phyloP scores from a whole-genome alignment of 805 yeast species.

The Candida pseudoglaebosa region DNA sequence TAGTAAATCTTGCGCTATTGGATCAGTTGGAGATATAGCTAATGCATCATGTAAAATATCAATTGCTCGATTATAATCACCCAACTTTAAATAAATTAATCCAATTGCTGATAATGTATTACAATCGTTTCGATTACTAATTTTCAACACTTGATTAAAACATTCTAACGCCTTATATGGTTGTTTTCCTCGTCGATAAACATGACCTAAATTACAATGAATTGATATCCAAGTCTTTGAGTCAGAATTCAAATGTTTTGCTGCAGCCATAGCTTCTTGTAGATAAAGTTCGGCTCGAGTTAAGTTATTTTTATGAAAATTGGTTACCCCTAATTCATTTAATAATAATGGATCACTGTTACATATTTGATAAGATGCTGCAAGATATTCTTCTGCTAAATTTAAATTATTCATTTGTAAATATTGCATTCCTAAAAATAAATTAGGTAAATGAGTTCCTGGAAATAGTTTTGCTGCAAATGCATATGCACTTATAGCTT shows the following conservation, averaged over 20 bases:
- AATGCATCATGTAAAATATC: conserved; percentile 77
- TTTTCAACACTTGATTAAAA: conserved; percentile 70
- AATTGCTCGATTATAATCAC: conserved; percentile 62
- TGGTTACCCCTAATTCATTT: conserved; percentile 91
- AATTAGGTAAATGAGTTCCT: conserved; percentile 83
- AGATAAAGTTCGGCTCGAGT: conserved; percentile 67
- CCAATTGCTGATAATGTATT: conserved; percentile 84
- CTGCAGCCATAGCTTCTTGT: conserved; percentile 65
- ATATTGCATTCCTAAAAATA: conserved; percentile 95
- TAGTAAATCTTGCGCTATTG: conserved; percentile 77
- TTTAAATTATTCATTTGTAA: conserved; percentile 78
- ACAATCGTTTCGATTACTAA: conserved; percentile 63
- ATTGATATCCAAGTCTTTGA: conserved; percentile 82
- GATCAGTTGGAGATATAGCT: conserved; percentile 73
- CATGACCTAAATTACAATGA: conserved; percentile 84
- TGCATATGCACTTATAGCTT: conserved; percentile 94
- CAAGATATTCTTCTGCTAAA: conserved; percentile 81
- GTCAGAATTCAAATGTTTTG: conserved; percentile 67
- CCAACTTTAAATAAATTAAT: conserved; percentile 68
- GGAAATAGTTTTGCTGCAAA: conserved; percentile 91
- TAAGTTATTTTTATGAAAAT: conserved; percentile 70
- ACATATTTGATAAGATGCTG: conserved; percentile 71
- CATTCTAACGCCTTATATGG: conserved; percentile 66
- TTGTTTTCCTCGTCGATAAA: conserved; percentile 63
- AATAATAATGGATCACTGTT: conserved; percentile 81